A percentile compares a stretch with the other conserved stretches of the same genome.
These are phyloP conservation scores for Rhizoctonia solani DNA, from an alignment of 1,284 basidiomycete species.

Conservation along the genomic window DNA sequence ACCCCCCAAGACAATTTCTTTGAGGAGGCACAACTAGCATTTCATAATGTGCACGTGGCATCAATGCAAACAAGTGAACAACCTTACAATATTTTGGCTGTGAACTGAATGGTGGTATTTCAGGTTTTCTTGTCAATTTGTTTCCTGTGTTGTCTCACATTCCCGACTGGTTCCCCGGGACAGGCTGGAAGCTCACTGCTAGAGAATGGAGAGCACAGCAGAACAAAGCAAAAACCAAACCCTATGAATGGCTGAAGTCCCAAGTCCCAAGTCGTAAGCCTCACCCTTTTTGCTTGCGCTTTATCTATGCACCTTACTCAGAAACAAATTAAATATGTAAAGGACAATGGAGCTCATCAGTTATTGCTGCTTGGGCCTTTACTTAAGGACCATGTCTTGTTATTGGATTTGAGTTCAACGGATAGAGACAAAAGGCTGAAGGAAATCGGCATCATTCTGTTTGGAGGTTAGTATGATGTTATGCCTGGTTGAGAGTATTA, in stretches of 20 bases:
- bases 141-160: slow-evolving; percentile 1
- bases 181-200: background rate
- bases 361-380: too few species aligned
- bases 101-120: background rate
- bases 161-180: slow-evolving; percentile 12
- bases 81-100: background rate
- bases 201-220: background rate
- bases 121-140: slow-evolving; percentile 20
- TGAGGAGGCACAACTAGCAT: background rate
- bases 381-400: too few species aligned
- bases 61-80: background rate
- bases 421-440: too few species aligned
- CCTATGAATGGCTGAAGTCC: slow-evolving; percentile 4
- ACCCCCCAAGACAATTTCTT: background rate
- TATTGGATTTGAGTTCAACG: too few species aligned
- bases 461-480: background rate
- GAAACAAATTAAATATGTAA: background rate
- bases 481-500: background rate
- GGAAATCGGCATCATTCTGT: too few species aligned
- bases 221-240: background rate
- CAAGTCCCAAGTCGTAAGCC: slow-evolving; percentile 4
- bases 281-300: background rate
- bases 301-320: background rate
- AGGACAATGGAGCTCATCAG: too few species aligned
- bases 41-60: background rate